Evolutionary conservation across 169 alveolate genomes (phyloP), one percentile per base, ranked within the genome.

Genomic region (Babesia caballi): DNA sequence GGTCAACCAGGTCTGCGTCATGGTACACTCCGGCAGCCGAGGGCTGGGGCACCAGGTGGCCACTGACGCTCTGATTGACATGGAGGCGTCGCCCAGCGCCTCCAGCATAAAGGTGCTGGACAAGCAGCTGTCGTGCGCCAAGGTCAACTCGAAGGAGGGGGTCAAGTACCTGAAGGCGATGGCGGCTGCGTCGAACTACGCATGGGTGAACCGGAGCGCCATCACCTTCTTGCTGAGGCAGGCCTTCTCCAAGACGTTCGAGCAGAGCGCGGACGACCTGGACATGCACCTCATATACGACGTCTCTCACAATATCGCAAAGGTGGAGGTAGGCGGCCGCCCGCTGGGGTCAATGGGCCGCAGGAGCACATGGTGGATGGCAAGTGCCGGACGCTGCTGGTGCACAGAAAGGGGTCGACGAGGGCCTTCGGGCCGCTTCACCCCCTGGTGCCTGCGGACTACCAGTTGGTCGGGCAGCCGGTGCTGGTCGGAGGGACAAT

Each of bases 241-340:
- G 27, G 61, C 93, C 0, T 78, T 78, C 30, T 56, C 84, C 35
- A 83, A 91, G 78, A 92, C 90, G 23, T 80, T 93, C 75, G 54
- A 63, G 51, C 88, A 78, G 40, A 63, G 93, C 12, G 94, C 97
- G 1, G 97, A 93, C 42, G 97, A 93, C 66, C 69, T 93, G 66
- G 97, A 93, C 74, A 93, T 93, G 97, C 95, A 93, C 74, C 90
- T 91, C n/a, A 89, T 93, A 30, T 93, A 93, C 71, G 97, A 93
- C 63, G 95, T 93, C 23, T 91, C 95, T 0, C 97, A 93, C 78
- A 93, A 93, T 82, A 90, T 91, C 41, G 97, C 97, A 19, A 93
- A 93, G 66, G 70, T 89, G 41, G 97, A 93, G 75, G 94, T 84
- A 30, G 17, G 50, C 17, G 28, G 5, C 25, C 5, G 40, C n/a